These are phyloP conservation scores for Aphanoascus verrucosus DNA, from an alignment of 2,329 filamentous ascomycete genomes.

Conservation along the genomic window DNA sequence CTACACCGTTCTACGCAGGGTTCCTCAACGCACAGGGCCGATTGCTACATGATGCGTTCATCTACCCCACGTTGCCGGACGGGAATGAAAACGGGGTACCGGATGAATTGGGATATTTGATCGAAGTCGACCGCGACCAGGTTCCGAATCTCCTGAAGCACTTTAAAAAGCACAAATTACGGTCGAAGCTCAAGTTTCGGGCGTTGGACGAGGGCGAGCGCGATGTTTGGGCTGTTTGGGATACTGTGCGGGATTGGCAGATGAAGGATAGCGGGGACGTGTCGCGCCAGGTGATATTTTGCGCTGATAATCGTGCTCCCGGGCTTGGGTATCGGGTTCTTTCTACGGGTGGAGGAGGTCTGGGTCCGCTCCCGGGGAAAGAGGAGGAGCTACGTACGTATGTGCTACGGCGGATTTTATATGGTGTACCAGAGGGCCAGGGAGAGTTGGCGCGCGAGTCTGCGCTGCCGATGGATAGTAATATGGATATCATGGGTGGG, in stretches of 20 bases:
- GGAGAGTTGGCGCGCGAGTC: constrained; percentile 60
- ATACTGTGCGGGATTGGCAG: constrained; percentile 30
- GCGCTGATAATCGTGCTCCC: constrained; percentile 32
- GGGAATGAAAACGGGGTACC: constrained; percentile 8
- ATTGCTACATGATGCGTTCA: constrained; percentile 78
- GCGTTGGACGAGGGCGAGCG: constrained; percentile 55
- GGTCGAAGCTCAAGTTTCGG: constrained; percentile 63
- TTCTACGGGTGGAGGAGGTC: constrained; percentile 28
- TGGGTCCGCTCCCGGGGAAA: constrained; percentile 34
- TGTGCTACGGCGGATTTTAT: constrained; percentile 62
- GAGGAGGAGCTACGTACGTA: constrained; percentile 52
- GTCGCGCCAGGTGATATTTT: constrained; percentile 22
- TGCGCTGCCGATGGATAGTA: constrained; percentile 76
- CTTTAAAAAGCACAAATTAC: constrained; percentile 74
- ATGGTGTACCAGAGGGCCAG: constrained; percentile 77
- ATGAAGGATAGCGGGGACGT: background rate
- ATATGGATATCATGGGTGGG: constrained; percentile 73
- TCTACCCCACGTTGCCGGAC: constrained; percentile 52
- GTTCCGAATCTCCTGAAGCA: constrained; percentile 55
- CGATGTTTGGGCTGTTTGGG: constrained; percentile 65
- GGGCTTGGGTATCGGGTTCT: constrained; percentile 32
- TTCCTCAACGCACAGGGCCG: constrained; percentile 81
- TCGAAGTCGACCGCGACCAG: constrained; percentile 70
- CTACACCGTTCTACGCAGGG: constrained; percentile 59
- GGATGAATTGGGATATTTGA: constrained; percentile 47